phyloP scores from a whole-genome alignment of 495 filamentous ascomycete species.

The Trichoderma virens region DNA sequence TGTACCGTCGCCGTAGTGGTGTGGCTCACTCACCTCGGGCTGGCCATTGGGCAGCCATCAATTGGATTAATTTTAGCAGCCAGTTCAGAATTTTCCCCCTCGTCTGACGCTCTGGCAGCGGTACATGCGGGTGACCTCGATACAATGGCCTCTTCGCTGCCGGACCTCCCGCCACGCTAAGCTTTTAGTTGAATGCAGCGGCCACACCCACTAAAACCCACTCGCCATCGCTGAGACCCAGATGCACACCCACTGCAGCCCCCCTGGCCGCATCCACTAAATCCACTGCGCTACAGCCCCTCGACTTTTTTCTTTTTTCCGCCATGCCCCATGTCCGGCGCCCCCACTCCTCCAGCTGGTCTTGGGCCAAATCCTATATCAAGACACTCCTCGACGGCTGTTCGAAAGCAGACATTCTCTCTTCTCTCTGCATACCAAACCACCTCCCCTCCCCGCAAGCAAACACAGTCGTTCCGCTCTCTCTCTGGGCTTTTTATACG shows the following conservation, averaged over 20 bases:
- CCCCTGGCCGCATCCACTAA: background rate
- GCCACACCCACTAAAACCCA: constrained; percentile 5
- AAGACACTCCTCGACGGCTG: constrained; percentile 2
- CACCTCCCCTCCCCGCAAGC: background rate
- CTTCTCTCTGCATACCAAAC: constrained; percentile 1
- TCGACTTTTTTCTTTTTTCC: constrained; percentile 1
- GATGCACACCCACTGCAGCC: constrained; percentile 3
- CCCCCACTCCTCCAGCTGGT: constrained; percentile 1
- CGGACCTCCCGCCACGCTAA: constrained; percentile 7
- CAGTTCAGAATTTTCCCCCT: background rate
- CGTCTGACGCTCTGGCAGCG: too few species aligned
- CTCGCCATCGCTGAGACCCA: constrained; percentile 6
- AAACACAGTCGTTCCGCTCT: background rate
- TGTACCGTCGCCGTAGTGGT: too few species aligned
- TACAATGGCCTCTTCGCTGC: background rate
- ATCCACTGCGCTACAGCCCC: background rate
- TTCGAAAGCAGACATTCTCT: constrained; percentile 3
- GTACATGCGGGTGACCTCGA: background rate
- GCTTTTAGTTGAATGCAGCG: constrained; percentile 5
- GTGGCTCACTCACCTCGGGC: too few species aligned
- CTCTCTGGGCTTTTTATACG: background rate
- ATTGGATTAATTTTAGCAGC: too few species aligned
- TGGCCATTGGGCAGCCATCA: too few species aligned
- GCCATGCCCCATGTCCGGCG: background rate
- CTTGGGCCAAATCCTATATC: background rate